Evolutionary conservation across 2,329 filamentous ascomycete species (phyloP), one percentile per base, ranked within the genome.

Genomic region (Shiraia bambusicola): DNA sequence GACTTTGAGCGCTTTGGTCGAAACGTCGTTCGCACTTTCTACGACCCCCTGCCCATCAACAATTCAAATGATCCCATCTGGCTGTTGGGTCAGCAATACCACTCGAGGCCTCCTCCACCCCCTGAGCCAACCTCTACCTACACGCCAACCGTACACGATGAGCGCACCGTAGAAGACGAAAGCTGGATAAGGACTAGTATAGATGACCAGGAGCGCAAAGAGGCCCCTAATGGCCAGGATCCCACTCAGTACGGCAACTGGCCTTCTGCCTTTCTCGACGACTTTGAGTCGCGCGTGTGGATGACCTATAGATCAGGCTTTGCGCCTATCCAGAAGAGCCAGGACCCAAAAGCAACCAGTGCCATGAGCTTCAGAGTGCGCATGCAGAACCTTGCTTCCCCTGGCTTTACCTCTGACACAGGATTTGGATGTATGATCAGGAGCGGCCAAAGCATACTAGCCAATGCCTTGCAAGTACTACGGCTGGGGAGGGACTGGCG

Each of bases 401-500:
- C 78, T 17, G 90, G 88, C 4, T 98, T 97, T 69, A 87, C 88
- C 9, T 92, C 89, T 2, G 93, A 98, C 66, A 91, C 88, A 8
- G 93, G 93, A 37, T 98, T 94, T 90, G 93, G 93, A 0, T 98
- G 93, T 64, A 98, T 98, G 93, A 97, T 98, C 57, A 79, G 93
- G 45, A 96, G 92, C 5, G 93, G 93, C 3, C 93, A 98, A 72
- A 92, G 88, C 60, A 76, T 98, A 17, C 75, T 98, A 29, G 92
- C 92, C 31, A 98, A 97, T 69, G 79, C 92, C 1, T 76, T 97
- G 57, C 72, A 82, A 13, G 78, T 87, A 40, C 72, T 91, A 34
- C 76, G 79, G 28, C 72, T 96, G 15, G 92, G 93, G 14, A 82
- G 93, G 81, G 90, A 85, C 49, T 96, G 92, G 92, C 81, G 89